Evolutionary conservation across 768 basidiomycete genomes (phyloP).

Genomic region (Rhizopogon vulgaris): DNA sequence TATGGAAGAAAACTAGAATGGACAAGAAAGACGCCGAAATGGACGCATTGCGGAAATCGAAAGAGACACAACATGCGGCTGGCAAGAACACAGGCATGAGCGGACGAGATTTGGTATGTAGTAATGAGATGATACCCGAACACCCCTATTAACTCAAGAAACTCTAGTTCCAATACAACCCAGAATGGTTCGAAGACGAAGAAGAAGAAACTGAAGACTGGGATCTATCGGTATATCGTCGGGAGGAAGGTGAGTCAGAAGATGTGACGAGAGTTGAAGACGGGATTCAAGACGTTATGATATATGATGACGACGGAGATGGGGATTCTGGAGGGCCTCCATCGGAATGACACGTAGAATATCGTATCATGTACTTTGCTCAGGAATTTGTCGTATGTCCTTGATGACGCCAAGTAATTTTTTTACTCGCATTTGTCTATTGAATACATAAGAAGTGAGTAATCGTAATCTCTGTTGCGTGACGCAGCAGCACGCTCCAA

Average conservation of each 20-base stretch:
- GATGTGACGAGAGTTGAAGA: constrained; percentile 17
- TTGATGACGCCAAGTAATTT: not conserved
- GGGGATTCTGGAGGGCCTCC: not conserved
- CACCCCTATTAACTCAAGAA: constrained; percentile 4
- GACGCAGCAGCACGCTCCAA: not conserved
- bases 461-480: not conserved
- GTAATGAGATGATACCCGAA: constrained; percentile 15
- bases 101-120: constrained; percentile 83
- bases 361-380: constrained; percentile 1
- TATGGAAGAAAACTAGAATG: constrained; percentile 93
- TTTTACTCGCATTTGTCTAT: not conserved
- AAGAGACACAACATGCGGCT: constrained; percentile 73
- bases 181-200: constrained; percentile 87
- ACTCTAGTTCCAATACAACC: constrained; percentile 86
- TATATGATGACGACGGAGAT: constrained; percentile 15
- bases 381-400: not conserved
- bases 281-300: constrained; percentile 8
- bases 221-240: constrained; percentile 53
- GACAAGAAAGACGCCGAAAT: constrained; percentile 91
- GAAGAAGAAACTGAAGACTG: constrained; percentile 45
- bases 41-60: constrained; percentile 76
- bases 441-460: not conserved
- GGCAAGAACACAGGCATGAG: constrained; percentile 94
- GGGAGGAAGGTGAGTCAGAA: constrained; percentile 29
- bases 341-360: not conserved